Evolutionary conservation across 83 land plant genomes (phyloP).

Genomic region (Thuja plicata): DNA sequence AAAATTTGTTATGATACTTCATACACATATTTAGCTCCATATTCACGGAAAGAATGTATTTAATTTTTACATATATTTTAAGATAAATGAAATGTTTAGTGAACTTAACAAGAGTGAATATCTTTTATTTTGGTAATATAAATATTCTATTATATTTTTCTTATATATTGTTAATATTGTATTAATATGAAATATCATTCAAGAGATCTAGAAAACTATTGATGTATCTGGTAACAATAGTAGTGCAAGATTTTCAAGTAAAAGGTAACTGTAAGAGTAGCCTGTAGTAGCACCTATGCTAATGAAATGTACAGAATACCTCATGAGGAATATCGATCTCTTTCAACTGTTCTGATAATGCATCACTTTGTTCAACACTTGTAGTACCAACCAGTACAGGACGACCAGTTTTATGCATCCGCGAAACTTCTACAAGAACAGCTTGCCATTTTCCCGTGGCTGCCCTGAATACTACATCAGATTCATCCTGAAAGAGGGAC

Average conservation of each 20-base stretch:
- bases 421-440: slow-evolving; percentile 91
- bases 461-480: slow-evolving; percentile 94
- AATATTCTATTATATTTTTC: too few species aligned
- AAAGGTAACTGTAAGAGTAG: background rate
- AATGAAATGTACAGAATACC: slow-evolving; percentile 36
- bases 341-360: slow-evolving; percentile 70
- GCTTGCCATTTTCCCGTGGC: slow-evolving; percentile 95
- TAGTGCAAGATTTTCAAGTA: background rate
- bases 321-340: slow-evolving; percentile 95
- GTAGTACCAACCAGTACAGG: slow-evolving; percentile 99
- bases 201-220: background rate
- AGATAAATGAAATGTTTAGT: background rate
- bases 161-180: too few species aligned
- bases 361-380: slow-evolving; percentile 99
- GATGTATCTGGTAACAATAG: background rate
- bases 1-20: background rate
- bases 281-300: background rate
- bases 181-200: background rate
- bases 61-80: background rate
- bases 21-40: background rate
- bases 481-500: slow-evolving; percentile 81
- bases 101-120: background rate
- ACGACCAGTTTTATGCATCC: slow-evolving; percentile 94
- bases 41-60: background rate
- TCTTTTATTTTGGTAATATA: background rate